phyloP scores from a whole-genome alignment of 225 moss, liverwort and hornwort genomes.

The Rhytidiadelphus loreus region DNA sequence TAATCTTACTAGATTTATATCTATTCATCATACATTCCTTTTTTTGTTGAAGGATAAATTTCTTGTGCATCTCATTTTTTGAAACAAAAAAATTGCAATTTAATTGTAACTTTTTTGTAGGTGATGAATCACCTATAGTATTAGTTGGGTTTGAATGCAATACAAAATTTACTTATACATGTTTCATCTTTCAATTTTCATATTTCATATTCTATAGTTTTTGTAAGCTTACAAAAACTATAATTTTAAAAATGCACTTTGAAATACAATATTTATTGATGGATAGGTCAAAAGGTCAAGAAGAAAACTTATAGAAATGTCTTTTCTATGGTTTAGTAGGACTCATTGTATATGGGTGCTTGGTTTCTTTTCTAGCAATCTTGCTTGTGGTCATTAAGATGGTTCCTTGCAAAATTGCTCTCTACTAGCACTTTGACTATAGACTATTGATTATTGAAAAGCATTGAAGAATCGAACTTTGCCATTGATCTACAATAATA shows the following conservation, averaged over 20 bases:
- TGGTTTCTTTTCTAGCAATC: background rate
- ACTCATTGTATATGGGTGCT: background rate
- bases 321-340: background rate
- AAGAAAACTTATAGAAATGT: background rate
- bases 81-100: background rate
- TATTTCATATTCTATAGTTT: background rate
- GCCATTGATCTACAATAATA: background rate
- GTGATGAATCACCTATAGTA: background rate
- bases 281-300: background rate
- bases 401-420: rapidly evolving
- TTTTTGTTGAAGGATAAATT: background rate
- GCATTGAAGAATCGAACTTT: background rate
- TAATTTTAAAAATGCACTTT: background rate
- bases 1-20: background rate
- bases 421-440: background rate
- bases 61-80: background rate
- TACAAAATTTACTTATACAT: background rate
- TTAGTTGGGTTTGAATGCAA: background rate
- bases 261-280: rapidly evolving
- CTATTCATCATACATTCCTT: background rate
- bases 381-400: background rate
- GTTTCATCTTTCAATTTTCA: background rate
- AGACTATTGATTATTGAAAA: background rate
- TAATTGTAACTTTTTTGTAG: background rate
- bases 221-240: background rate